Evolutionary conservation across 2,329 filamentous ascomycete genomes (phyloP).

Genomic region (Immersiporthe knoxdaviesiana): DNA sequence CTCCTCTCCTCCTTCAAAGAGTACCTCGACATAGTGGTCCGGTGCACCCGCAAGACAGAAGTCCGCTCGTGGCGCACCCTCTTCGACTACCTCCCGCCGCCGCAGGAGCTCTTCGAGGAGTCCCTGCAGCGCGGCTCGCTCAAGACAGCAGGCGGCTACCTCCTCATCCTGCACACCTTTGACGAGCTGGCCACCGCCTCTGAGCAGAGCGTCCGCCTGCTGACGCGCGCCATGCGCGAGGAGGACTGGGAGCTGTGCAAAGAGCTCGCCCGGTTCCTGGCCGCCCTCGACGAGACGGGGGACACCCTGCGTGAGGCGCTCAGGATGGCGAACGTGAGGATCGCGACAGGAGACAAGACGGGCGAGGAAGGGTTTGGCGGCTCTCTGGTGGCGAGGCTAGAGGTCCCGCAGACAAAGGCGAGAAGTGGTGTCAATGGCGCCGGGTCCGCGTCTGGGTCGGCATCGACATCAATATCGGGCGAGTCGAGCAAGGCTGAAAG

Average conservation of each 20-base stretch:
- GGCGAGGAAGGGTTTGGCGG: slow-evolving; percentile 39
- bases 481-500: slow-evolving; percentile 24
- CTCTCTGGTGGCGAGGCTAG: slow-evolving; percentile 38
- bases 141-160: slow-evolving; percentile 94
- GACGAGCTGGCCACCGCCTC: slow-evolving; percentile 70
- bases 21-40: slow-evolving; percentile 93
- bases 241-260: slow-evolving; percentile 95
- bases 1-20: slow-evolving; percentile 74
- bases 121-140: slow-evolving; percentile 81
- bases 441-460: slow-evolving; percentile 13
- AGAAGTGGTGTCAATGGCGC: slow-evolving; percentile 28
- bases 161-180: slow-evolving; percentile 89
- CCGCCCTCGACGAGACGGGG: slow-evolving; percentile 86
- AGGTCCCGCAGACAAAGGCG: slow-evolving; percentile 35
- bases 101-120: slow-evolving; percentile 91
- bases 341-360: slow-evolving; percentile 38
- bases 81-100: slow-evolving; percentile 87
- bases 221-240: slow-evolving; percentile 79
- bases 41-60: slow-evolving; percentile 97
- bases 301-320: slow-evolving; percentile 76
- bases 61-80: slow-evolving; percentile 92
- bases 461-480: slow-evolving; percentile 12
- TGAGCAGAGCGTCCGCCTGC: slow-evolving; percentile 78
- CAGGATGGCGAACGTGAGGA: slow-evolving; percentile 58
- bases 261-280: slow-evolving; percentile 91